phyloP scores from a whole-genome alignment of 176 grass and related monocot species.

The Saccharum spontaneum region DNA sequence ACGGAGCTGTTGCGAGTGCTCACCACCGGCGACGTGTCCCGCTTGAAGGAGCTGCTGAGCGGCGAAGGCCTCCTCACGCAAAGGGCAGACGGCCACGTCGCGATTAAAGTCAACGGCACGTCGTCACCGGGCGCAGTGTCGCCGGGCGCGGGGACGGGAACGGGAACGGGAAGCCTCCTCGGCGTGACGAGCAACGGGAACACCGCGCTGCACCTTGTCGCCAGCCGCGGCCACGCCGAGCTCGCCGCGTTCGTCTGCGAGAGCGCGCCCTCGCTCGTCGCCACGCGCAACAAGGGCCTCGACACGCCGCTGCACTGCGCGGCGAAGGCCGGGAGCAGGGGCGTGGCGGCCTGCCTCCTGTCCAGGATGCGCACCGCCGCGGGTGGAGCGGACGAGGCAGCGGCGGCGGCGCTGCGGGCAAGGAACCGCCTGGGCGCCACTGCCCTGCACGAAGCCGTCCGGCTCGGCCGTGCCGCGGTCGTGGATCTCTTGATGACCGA shows the following conservation, averaged over 20 bases:
- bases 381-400: background rate
- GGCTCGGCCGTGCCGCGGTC: background rate
- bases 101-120: background rate
- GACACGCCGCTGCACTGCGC: conserved; percentile 51
- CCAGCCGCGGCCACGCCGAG: conserved; percentile 26
- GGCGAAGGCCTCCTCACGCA: background rate
- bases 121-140: background rate
- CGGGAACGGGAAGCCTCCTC: background rate
- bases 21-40: background rate
- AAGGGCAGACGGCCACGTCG: background rate
- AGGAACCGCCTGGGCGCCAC: conserved; percentile 35
- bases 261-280: background rate
- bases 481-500: background rate
- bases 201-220: conserved; percentile 49
- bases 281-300: background rate
- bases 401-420: background rate
- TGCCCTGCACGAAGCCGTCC: conserved; percentile 37
- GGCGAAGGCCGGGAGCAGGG: conserved; percentile 3
- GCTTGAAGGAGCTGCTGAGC: background rate
- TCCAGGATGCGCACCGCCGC: background rate
- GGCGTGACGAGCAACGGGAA: background rate
- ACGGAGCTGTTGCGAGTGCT: background rate
- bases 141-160: background rate
- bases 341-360: background rate
- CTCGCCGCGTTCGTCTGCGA: background rate